Evolutionary conservation across 352 stramenopile species (phyloP), one percentile per base, ranked within the genome.

Genomic region (Peronosclerospora sorghi): DNA sequence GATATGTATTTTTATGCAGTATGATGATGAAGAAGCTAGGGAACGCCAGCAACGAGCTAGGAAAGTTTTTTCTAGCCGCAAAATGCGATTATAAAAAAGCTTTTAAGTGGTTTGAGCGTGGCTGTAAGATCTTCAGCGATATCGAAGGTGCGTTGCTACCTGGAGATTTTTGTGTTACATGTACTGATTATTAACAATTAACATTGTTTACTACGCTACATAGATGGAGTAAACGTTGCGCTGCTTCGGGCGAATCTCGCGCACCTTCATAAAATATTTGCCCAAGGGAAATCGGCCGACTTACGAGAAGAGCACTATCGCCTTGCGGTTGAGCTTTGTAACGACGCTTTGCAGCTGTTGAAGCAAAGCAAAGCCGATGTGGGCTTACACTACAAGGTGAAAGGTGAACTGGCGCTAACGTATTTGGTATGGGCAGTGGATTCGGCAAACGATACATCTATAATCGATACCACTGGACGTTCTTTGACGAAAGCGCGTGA

Each of bases 21-120:
- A 45, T 80, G 28, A 44, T 92, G 41, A 86, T 92, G 74, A 92
- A 89, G 48, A 92, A 92, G 35, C 54, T 92, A 0, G 79, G 79
- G n/a, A 92, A 92, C 23, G 68, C 76, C 1, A 85, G 74, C 28
- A 92, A 92, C 43, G 79, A 92, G 46, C 48, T 86, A 1, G 79
- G 76, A 14, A 92, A 92, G 36, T 76, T 77, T 46, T 86, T 65
- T 17, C 48, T 87, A 8, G 64, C 54, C 1, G 28, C 18, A 0
- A 69, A 68, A 0, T 62, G 43, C 13, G 40, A 82, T 34, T 72
- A 82, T 29, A 48, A 68, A 14, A 51, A 68, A 44, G 76, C 79
- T 0, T 92, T 84, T 32, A 44, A 47, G 10, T 92, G 79, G 79
- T 92, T 92, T 52, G 58, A 87, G 41, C 72, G 76, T 13, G 76